Evolutionary conservation across 2,329 filamentous ascomycete species (phyloP), one percentile per base, ranked within the genome.

Genomic region (Trichophyton equinum): DNA sequence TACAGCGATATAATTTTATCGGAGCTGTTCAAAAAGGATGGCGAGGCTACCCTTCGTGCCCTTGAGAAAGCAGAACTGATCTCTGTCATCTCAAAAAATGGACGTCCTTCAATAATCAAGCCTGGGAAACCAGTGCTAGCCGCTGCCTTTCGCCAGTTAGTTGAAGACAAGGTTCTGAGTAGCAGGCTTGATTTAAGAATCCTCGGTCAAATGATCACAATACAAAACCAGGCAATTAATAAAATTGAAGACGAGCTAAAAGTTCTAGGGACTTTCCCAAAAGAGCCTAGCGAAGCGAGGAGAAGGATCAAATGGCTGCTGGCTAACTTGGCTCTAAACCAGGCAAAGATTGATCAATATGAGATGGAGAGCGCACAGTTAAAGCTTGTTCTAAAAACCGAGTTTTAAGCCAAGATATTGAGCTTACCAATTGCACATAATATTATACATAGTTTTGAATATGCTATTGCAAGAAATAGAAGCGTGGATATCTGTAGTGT

Each of bases 1-100:
- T 97, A 96, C 78, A 92, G 95, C 73, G 88, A 95, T 68, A 79
- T 96, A 1, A 77, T 96, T 0, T 81, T 96, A 1, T 83, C 85
- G 3, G 84, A 88, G 60, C 81, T 88, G 0, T 95, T 95, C 74
- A 83, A 86, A 22, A 80, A 81, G 1, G 82, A 84, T 62, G 88
- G 87, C 62, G 91, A 96, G 67, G 77, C 80, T 0, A 88, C 88
- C 0, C 79, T 99, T 11, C 88, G 90, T 62, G 85, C 85, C 0
- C 84, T 99, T 1, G 87, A 91, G 59, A 87, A 90, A 68, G 85
- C 88, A 0, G 94, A 97, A 71, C 83, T 97, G 36, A 91, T 99
- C 69, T 83, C 84, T 0, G 84, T 97, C 58, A 81, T 82, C 27
- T 84, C 84, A 3, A 77, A 80, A 57, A 86, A 88, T 53, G 92